Base-by-base conservation (phyloP, 129 eudicot genomes). In the Calendula officinalis region DNA sequence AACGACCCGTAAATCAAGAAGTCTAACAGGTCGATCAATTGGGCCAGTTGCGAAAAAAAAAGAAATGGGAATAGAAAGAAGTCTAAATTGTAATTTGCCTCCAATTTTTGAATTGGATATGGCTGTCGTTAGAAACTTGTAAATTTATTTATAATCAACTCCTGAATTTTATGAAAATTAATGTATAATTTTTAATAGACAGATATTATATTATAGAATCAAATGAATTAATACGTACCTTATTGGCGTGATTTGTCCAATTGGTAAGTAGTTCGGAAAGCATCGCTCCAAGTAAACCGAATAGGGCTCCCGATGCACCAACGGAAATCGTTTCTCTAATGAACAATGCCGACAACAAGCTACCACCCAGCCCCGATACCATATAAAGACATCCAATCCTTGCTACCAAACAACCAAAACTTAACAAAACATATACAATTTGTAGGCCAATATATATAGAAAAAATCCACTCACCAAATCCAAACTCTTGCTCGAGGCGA, bases 281-380 rank as follows among this genome's bases (percentile, higher is more conserved):
- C 33, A 58, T 37, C 2, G 77, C 94, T 55, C 97, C 97, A 10
- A 89, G 86, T 57, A 89, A 49, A 17, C 97, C 97, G 63, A 89
- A 89, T 65, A 89, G 62, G 5, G 97, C 95, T 54, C 97, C 97
- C 12, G 97, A 89, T 35, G 97, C 97, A 64, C 95, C 97, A 53
- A 86, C 95, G 0, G 95, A 89, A 50, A 89, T 83, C 4, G 74
- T 75, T 36, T 64, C 66, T 27, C 77, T 78, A n/a, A 83, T 69
- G 35, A 83, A 89, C 71, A 89, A 67, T 7, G 82, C 42, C 3
- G 90, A 85, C 8, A 76, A 14, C 56, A 89, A 16, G 51, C 92
- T 89, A 7, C 90, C 96, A 6, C 96, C 94, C 5, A 85, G 57
- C 47, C 94, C 96, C 32, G 90, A 75, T 46, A 85, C 6, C 16